Conservation (phyloP, 495 filamentous ascomycete genomes). For the Parathielavia hyrcaniae region DNA sequence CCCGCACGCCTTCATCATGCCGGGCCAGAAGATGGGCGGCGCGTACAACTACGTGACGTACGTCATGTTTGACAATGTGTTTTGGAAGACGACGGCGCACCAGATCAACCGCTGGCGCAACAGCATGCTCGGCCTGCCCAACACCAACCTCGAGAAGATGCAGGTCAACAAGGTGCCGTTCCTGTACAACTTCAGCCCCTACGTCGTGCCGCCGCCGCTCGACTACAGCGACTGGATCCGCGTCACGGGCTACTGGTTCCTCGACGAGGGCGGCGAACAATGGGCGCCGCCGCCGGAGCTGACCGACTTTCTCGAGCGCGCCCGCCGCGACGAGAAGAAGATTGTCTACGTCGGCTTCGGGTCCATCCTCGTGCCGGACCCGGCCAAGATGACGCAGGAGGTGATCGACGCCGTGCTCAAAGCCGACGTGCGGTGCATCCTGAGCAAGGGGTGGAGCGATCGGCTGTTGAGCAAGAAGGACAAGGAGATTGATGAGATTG, state of each 20-base stretch:
- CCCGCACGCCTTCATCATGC: constrained; percentile 95
- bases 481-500: constrained; percentile 34
- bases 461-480: constrained; percentile 39
- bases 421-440: constrained; percentile 89
- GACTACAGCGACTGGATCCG: constrained; percentile 98
- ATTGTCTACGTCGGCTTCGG: constrained; percentile 96
- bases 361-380: constrained; percentile 90
- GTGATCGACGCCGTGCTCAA: constrained; percentile 86
- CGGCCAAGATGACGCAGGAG: constrained; percentile 76
- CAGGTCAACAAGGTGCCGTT: constrained; percentile 96
- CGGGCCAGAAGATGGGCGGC: constrained; percentile 87
- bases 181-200: constrained; percentile 93
- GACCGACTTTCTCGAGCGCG: constrained; percentile 69
- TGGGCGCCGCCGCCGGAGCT: constrained; percentile 75
- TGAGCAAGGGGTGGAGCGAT: constrained; percentile 99
- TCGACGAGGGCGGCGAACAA: constrained; percentile 65
- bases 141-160: constrained; percentile 82
- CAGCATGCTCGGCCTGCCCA: constrained; percentile 66
- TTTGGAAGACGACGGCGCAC: constrained; percentile 87
- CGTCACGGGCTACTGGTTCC: constrained; percentile 96
- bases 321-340: constrained; percentile 76
- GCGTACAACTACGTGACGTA: constrained; percentile 93
- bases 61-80: constrained; percentile 93
- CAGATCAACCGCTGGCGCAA: constrained; percentile 94
- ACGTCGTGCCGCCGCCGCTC: constrained; percentile 82